These are phyloP conservation scores for Lachnellula subtilissima DNA, from an alignment of 2,329 filamentous ascomycete species.

Conservation along the genomic window DNA sequence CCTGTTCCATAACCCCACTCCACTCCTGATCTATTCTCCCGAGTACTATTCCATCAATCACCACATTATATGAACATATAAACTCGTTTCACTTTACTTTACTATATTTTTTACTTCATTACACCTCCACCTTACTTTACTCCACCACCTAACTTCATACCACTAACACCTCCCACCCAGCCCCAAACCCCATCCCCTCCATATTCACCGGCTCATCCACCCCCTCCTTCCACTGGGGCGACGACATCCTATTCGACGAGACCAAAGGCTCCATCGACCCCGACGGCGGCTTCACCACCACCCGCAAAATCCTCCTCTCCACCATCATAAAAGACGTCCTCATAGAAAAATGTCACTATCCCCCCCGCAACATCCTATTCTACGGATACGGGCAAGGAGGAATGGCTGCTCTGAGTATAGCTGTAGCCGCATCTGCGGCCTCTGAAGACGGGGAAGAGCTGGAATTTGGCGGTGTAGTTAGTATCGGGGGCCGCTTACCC, in stretches of 20 bases:
- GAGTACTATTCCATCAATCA: too few relatives aligned
- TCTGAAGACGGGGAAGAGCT: slow-evolving; percentile 7
- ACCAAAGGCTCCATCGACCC: slow-evolving; percentile 46
- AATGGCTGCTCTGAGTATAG: slow-evolving; percentile 46
- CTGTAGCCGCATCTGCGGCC: slow-evolving; percentile 8
- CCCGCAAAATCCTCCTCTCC: slow-evolving; percentile 36
- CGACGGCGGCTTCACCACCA: slow-evolving; percentile 47
- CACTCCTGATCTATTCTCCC: too few relatives aligned
- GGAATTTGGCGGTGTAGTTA: slow-evolving; percentile 55
- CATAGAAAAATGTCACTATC: slow-evolving; percentile 45
- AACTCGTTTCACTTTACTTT: too few relatives aligned
- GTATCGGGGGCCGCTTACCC: slow-evolving; percentile 57
- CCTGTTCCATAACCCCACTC: too few relatives aligned
- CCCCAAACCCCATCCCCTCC: slow-evolving; percentile 54
- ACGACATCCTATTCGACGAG: slow-evolving; percentile 53
- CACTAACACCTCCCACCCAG: too few relatives aligned
- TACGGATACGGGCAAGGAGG: slow-evolving; percentile 55
- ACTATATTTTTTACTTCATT: too few relatives aligned
- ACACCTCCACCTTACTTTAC: too few relatives aligned
- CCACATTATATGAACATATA: too few relatives aligned
- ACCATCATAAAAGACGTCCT: slow-evolving; percentile 41
- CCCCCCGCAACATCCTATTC: slow-evolving; percentile 44
- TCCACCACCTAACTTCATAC: too few relatives aligned
- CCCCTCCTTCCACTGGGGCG: slow-evolving; percentile 52
- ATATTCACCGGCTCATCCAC: slow-evolving; percentile 28